Percentiles rank a stretch among this genome's conserved stretches.
Conservation (phyloP, 2,329 filamentous ascomycete species). For the Colletotrichum musae region DNA sequence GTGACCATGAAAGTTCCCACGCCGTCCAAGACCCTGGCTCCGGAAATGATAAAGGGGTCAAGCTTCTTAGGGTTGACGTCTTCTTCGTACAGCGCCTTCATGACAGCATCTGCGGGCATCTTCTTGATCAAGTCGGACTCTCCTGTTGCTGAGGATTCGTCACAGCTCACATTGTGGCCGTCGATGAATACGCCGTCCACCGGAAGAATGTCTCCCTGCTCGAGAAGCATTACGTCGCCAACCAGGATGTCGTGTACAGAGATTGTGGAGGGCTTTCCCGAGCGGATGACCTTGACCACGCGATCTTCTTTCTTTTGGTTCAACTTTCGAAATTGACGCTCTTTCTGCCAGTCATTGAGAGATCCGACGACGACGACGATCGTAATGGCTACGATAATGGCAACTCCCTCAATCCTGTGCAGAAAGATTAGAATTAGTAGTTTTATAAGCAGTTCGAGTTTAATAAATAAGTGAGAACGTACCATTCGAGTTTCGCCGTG, state of each 20-base stretch:
- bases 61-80: slow-evolving; percentile 65
- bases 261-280: slow-evolving; percentile 78
- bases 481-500: slow-evolving; percentile 36
- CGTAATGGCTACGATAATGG: slow-evolving; percentile 83
- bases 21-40: slow-evolving; percentile 77
- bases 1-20: slow-evolving; percentile 43
- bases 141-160: slow-evolving; percentile 81
- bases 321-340: slow-evolving; percentile 84
- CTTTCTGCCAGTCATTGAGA: slow-evolving; percentile 87
- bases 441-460: no score
- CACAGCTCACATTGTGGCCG: slow-evolving; percentile 69
- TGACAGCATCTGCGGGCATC: slow-evolving; percentile 70
- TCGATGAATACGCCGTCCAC: slow-evolving; percentile 79
- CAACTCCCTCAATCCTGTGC: slow-evolving; percentile 73
- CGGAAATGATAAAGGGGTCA: slow-evolving; percentile 88
- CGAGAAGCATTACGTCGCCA: slow-evolving; percentile 81
- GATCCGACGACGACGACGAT: slow-evolving; percentile 84
- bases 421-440: no score
- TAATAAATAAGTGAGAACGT: no score
- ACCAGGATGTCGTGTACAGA: slow-evolving; percentile 80
- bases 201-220: slow-evolving; percentile 80
- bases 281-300: slow-evolving; percentile 80
- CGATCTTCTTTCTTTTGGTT: slow-evolving; percentile 87
- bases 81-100: slow-evolving; percentile 65
- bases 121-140: slow-evolving; percentile 83